Conservation (phyloP, 345 rosid genomes). For the Carallia pectinifolia region DNA sequence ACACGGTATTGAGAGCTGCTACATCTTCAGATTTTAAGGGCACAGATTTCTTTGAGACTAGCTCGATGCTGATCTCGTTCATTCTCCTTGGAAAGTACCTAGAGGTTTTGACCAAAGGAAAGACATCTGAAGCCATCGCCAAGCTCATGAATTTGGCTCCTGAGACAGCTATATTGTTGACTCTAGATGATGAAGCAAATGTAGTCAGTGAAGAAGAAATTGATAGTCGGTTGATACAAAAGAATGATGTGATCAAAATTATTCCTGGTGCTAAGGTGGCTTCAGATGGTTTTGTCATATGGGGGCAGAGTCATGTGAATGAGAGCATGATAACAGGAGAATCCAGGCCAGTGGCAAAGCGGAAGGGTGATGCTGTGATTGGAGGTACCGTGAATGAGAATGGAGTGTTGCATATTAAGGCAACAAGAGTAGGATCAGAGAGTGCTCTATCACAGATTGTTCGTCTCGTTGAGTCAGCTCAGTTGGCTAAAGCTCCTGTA, state of each 20-base stretch:
- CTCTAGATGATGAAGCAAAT: constrained; percentile 56
- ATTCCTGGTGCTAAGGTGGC: constrained; percentile 50
- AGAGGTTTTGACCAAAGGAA: constrained; percentile 84
- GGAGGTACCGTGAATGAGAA: constrained; percentile 94
- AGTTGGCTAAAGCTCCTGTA: constrained; percentile 94
- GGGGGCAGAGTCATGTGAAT: constrained; percentile 59
- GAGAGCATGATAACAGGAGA: constrained; percentile 62
- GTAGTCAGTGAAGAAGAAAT: constrained; percentile 71
- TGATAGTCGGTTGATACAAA: constrained; percentile 78
- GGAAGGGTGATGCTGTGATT: constrained; percentile 76
- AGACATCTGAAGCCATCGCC: constrained; percentile 90
- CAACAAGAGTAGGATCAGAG: constrained; percentile 89
- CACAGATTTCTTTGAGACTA: constrained; percentile 89
- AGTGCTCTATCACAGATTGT: constrained; percentile 93
- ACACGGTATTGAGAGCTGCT: constrained; percentile 76
- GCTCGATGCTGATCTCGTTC: constrained; percentile 92
- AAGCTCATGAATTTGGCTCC: constrained; percentile 91
- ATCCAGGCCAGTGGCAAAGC: constrained; percentile 54
- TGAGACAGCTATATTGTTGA: constrained; percentile 62
- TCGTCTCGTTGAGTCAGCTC: constrained; percentile 91
- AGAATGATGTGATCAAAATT: constrained; percentile 69
- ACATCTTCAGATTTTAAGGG: constrained; percentile 55
- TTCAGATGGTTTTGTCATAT: constrained; percentile 45
- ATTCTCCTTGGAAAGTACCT: constrained; percentile 89
- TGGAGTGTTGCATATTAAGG: constrained; percentile 73